phyloP scores from a whole-genome alignment of 192 early-diverging fungal genomes.

The Rhizophlyctis rosea region DNA sequence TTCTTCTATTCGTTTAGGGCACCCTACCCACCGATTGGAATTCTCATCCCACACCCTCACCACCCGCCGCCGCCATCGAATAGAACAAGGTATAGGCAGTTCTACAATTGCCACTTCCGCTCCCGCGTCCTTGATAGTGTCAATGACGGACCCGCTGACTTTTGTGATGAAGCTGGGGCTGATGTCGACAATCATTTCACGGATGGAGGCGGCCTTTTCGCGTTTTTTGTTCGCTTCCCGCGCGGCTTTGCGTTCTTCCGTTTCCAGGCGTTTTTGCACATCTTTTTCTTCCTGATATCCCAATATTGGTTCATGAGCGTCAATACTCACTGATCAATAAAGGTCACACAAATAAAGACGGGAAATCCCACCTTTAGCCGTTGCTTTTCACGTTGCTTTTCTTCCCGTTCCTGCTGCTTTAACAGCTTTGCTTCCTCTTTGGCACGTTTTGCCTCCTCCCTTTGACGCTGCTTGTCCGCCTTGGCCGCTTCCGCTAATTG shows the following conservation, averaged over 20 bases:
- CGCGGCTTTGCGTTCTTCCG: not conserved
- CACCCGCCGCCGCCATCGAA: slow-evolving; percentile 17
- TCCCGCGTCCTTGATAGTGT: slow-evolving; percentile 11
- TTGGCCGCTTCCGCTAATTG: too few relatives aligned
- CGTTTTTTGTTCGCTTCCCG: slow-evolving; percentile 18
- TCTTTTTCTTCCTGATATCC: slow-evolving; percentile 10
- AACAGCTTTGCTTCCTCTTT: slow-evolving; percentile 6
- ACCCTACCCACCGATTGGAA: slow-evolving; percentile 18
- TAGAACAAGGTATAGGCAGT: slow-evolving; percentile 11
- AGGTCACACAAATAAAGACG: not conserved
- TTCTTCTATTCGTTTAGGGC: slow-evolving; percentile 15
- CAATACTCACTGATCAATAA: not conserved
- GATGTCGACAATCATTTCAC: slow-evolving; percentile 29
- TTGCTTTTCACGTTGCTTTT: not conserved
- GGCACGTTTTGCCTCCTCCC: slow-evolving; percentile 9
- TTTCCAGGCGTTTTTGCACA: slow-evolving; percentile 11
- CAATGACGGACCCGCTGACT: slow-evolving; percentile 7
- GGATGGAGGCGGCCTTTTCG: slow-evolving; percentile 21
- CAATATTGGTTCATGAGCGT: not conserved
- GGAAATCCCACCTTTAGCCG: not conserved
- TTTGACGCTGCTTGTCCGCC: too few relatives aligned
- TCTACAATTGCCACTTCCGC: slow-evolving; percentile 4
- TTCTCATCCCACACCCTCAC: slow-evolving; percentile 22
- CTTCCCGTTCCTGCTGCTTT: slow-evolving; percentile 5
- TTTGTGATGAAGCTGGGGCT: slow-evolving; percentile 8